Evolutionary conservation across 805 yeast species (phyloP).

Genomic region (Blastobotrys robertii): DNA sequence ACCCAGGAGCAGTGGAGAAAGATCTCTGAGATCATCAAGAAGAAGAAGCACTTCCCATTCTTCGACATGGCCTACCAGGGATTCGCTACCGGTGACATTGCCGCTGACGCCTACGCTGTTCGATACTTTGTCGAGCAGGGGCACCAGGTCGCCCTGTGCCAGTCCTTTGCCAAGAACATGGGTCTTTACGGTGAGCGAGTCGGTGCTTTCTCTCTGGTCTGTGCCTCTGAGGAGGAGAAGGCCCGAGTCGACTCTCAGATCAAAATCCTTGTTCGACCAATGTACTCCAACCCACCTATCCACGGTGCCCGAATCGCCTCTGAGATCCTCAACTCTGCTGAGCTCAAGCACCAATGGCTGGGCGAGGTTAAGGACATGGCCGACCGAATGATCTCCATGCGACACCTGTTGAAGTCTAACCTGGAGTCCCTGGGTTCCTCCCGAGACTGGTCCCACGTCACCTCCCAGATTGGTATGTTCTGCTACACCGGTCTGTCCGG

Average conservation of each 20-base stretch:
- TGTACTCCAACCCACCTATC: constrained; percentile 89
- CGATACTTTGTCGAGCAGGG: constrained; percentile 36
- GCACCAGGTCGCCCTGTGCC: constrained; percentile 49
- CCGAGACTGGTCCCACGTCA: constrained; percentile 76
- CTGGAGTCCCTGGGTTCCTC: constrained; percentile 46
- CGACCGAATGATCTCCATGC: constrained; percentile 64
- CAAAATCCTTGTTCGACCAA: constrained; percentile 73
- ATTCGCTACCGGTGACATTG: constrained; percentile 76
- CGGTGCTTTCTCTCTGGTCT: constrained; percentile 63
- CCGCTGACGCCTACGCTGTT: constrained; percentile 55
- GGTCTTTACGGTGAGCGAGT: constrained; percentile 94
- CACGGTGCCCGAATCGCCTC: constrained; percentile 89
- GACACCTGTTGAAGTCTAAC: constrained; percentile 51
- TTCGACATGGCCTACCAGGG: constrained; percentile 96
- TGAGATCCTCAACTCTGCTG: constrained; percentile 52
- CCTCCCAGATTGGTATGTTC: constrained; percentile 93
- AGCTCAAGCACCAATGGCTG: constrained; percentile 66
- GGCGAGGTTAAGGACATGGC: constrained; percentile 71
- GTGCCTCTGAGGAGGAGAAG: constrained; percentile 36
- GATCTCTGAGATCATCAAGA: constrained; percentile 53
- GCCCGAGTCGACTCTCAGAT: constrained; percentile 65
- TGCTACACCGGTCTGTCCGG: constrained; percentile 75
- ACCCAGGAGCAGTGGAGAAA: constrained; percentile 69
- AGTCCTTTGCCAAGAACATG: constrained; percentile 90
- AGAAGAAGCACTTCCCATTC: constrained; percentile 60